These are phyloP conservation scores for Chamaenerion angustifolium DNA, from an alignment of 345 rosid species.

Conservation along the genomic window DNA sequence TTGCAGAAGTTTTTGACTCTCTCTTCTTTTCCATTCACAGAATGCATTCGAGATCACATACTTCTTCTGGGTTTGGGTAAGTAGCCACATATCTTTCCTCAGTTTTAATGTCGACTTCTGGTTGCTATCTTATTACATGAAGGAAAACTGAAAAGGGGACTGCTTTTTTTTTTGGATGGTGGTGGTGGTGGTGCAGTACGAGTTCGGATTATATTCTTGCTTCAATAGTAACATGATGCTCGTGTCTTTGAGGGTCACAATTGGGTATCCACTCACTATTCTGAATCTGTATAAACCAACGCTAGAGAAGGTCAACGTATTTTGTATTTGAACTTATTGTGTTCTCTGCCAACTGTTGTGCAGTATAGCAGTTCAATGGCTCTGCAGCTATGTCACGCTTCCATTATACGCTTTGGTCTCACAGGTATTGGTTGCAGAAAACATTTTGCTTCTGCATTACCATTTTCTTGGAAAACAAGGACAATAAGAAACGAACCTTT, in stretches of 20 bases:
- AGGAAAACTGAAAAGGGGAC: not conserved
- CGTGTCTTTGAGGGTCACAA: slow-evolving; percentile 27
- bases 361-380: slow-evolving; percentile 66
- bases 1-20: not conserved
- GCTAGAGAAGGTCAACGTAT: too few relatives aligned
- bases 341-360: not conserved
- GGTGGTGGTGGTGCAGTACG: slow-evolving; percentile 48
- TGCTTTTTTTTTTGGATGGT: too few relatives aligned
- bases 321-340: not conserved
- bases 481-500: too few relatives aligned
- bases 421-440: slow-evolving; percentile 32
- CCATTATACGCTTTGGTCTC: slow-evolving; percentile 97
- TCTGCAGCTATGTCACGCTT: slow-evolving; percentile 86
- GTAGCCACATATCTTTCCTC: not conserved
- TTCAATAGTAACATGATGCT: slow-evolving; percentile 42
- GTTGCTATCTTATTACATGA: not conserved
- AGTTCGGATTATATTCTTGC: slow-evolving; percentile 77
- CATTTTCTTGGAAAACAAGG: too few relatives aligned
- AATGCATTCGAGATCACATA: slow-evolving; percentile 95
- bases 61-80: slow-evolving; percentile 95
- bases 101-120: not conserved
- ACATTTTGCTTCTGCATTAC: too few relatives aligned
- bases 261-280: slow-evolving; percentile 41
- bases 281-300: not conserved
- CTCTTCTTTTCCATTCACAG: slow-evolving; percentile 19